Evolutionary conservation across 345 rosid species (phyloP).

Genomic region (Murraya koenigii): DNA sequence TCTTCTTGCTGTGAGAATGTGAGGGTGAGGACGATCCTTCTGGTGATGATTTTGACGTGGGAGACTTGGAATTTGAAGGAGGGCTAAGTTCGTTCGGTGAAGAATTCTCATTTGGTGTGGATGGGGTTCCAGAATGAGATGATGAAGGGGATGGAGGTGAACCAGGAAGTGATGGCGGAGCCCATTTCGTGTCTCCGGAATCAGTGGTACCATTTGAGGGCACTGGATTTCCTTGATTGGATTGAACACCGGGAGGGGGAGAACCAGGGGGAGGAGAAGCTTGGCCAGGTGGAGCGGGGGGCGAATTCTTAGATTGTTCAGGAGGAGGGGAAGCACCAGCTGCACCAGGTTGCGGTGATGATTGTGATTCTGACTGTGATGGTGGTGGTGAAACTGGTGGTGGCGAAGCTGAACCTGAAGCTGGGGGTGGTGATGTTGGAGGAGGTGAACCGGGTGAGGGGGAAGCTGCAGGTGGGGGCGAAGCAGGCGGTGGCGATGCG

Average conservation of each 20-base stretch:
- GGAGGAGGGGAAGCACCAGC: slow-evolving; percentile 21
- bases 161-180: slow-evolving; percentile 31
- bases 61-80: slow-evolving; percentile 13
- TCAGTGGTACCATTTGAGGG: neutral
- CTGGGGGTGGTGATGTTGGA: slow-evolving; percentile 14
- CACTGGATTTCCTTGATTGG: slow-evolving; percentile 9
- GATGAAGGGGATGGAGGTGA: slow-evolving; percentile 25
- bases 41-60: slow-evolving; percentile 8
- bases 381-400: slow-evolving; percentile 18
- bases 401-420: slow-evolving; percentile 1
- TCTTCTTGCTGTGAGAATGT: neutral
- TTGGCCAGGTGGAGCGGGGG: slow-evolving; percentile 18
- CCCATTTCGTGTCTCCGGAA: slow-evolving; percentile 15
- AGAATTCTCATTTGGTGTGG: slow-evolving; percentile 20
- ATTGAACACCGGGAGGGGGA: neutral
- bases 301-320: slow-evolving; percentile 9
- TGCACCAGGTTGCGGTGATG: neutral
- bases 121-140: slow-evolving; percentile 23
- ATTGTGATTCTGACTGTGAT: neutral
- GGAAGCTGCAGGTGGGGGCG: slow-evolving; percentile 19
- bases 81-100: neutral
- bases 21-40: neutral
- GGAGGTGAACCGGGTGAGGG: slow-evolving; percentile 25
- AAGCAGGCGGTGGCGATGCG: slow-evolving; percentile 19
- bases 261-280: slow-evolving; percentile 23